phyloP scores from a whole-genome alignment of 192 early-diverging fungal genomes.

The Coemansia sp. region DNA sequence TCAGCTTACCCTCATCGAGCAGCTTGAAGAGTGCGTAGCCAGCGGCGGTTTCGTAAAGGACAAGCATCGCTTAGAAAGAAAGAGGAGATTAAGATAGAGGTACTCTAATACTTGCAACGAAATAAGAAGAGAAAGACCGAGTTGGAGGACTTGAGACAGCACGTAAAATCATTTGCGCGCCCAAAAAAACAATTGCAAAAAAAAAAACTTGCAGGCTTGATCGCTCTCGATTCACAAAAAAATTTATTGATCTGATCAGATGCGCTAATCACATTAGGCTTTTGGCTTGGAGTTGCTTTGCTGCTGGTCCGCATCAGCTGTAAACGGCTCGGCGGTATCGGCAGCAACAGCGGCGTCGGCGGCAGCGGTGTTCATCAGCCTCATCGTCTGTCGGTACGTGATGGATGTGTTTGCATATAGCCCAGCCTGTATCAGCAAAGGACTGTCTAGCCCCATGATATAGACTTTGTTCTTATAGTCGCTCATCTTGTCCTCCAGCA shows the following conservation, averaged over 20 bases:
- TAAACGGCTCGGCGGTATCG: background rate
- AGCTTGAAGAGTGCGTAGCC: conserved; percentile 98
- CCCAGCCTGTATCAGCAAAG: conserved; percentile 43
- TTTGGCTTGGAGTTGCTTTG: background rate
- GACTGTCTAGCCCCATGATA: conserved; percentile 61
- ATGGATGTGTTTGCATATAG: conserved; percentile 28
- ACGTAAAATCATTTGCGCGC: background rate
- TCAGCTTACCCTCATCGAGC: conserved; percentile 85
- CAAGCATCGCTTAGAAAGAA: conserved; percentile 64
- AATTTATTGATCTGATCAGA: conserved; percentile 31
- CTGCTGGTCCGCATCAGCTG: background rate
- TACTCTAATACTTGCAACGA: background rate
- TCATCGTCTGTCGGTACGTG: conserved; percentile 44
- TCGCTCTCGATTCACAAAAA: conserved; percentile 15
- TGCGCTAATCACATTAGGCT: background rate
- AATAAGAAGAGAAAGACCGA: background rate
- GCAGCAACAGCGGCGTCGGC: background rate
- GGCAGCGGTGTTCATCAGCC: conserved; percentile 4
- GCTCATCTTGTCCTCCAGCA: conserved; percentile 36
- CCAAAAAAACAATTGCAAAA: conserved; percentile 3
- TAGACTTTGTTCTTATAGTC: conserved; percentile 79
- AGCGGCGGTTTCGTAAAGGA: conserved; percentile 96
- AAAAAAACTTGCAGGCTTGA: conserved; percentile 9
- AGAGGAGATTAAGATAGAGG: background rate
- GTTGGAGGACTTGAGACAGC: background rate